Evolutionary conservation across 257 asterid species (phyloP).

Genomic region (Capsicum chinense): DNA sequence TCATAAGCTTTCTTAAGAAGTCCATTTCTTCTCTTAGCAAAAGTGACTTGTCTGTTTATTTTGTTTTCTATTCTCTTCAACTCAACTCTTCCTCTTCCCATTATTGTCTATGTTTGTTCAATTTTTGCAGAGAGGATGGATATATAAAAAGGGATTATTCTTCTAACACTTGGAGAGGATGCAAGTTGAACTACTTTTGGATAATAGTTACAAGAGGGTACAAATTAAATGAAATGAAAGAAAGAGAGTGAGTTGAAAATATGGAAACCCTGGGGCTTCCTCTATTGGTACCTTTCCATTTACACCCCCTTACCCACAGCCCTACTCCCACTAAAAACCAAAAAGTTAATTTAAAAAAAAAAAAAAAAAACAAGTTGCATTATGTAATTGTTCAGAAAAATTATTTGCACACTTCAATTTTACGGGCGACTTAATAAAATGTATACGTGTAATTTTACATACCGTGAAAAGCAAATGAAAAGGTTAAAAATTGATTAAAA

Average conservation of each 20-base stretch:
- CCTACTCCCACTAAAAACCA: neutral
- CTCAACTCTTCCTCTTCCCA: slow-evolving; percentile 40
- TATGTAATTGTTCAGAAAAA: too few species aligned
- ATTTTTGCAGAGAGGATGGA: neutral
- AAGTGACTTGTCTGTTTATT: slow-evolving; percentile 49
- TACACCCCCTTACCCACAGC: neutral
- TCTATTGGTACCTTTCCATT: slow-evolving; percentile 35
- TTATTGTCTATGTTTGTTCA: neutral
- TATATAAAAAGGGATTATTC: slow-evolving; percentile 14
- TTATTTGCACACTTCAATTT: too few species aligned
- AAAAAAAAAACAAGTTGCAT: too few species aligned
- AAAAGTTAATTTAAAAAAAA: neutral
- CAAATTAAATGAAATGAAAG: slow-evolving; percentile 31
- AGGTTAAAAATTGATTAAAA: too few species aligned
- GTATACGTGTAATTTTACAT: neutral
- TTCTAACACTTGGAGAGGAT: slow-evolving; percentile 25
- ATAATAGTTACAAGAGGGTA: neutral
- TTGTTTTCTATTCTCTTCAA: slow-evolving; percentile 48
- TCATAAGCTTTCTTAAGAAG: slow-evolving; percentile 47
- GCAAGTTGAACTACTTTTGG: slow-evolving; percentile 33
- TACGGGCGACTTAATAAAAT: too few species aligned
- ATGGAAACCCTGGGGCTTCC: slow-evolving; percentile 41
- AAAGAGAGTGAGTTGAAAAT: slow-evolving; percentile 14
- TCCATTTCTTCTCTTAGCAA: slow-evolving; percentile 53
- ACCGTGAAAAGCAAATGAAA: too few species aligned